Evolutionary conservation across 768 basidiomycete species (phyloP), one percentile per base, ranked within the genome.

Genomic region (Panaeolus cyanescens): DNA sequence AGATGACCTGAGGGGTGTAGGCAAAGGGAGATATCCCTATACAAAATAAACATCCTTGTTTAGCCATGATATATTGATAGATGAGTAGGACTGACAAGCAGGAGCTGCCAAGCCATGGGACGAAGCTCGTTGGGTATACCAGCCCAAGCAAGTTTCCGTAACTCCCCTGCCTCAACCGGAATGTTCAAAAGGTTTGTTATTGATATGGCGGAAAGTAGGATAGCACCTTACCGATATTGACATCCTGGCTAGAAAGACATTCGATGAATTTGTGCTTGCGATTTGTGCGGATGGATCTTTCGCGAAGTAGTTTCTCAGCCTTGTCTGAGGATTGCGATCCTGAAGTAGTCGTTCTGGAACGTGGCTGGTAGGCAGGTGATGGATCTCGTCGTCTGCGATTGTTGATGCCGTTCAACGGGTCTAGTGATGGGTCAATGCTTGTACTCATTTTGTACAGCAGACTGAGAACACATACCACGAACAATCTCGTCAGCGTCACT

Each of bases 141-240:
- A 55, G 90, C 90, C 97, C 97, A 99, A 19, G 95, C 90, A 54
- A 97, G 84, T 70, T 94, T 95, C 54, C 95, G 83, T 63, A 99
- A 80, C 71, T 94, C 92, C 19, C 86, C 92, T 92, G 64, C 15
- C 20, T 30, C 54, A 30, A 32, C 28, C 61, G 63, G 56, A 64
- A 42, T 54, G 30, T 28, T 60, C 13, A 34, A 50, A 50, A 50
- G 25, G 45, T 50, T 50, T 50, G 25, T 50, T 50, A 50, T 50
- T 50, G 45, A 30, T 32, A 56, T 54, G 32, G 32, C 32, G 55
- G 54, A 22, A 22, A 55, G 32, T n/a, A 28, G 32, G 9, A 55
- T 42, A 78, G 45, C 30, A 28, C 45, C 88, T 64, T 67, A 92
- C 91, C 85, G 53, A 97, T 90, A 71, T 94, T 90, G 54, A 96